A percentile compares a stretch with the other conserved stretches of the same genome.
Conservation (phyloP, 371 early-diverging fungal species). For the Capillidium heterosporum region DNA sequence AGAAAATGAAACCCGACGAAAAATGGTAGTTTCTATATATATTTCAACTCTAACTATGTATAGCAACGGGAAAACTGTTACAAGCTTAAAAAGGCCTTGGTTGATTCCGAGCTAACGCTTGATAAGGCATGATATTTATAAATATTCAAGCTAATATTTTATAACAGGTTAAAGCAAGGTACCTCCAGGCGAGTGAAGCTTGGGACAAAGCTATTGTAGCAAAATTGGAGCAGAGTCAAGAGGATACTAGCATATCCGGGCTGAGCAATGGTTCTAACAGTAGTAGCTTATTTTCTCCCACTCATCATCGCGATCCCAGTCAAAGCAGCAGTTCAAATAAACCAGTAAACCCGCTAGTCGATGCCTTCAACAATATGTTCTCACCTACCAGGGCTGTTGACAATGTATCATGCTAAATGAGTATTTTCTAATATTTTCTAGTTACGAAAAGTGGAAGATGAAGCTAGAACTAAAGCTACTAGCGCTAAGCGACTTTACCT, state of each 20-base stretch:
- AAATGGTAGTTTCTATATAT: background rate
- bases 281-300: too few relatives aligned
- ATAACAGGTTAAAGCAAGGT: background rate
- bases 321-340: background rate
- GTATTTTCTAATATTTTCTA: background rate
- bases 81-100: background rate
- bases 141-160: background rate
- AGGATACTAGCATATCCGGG: background rate
- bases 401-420: background rate
- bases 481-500: background rate
- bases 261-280: background rate
- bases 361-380: slow-evolving; percentile 5
- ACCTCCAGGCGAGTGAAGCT: background rate
- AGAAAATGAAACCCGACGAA: background rate
- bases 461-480: background rate
- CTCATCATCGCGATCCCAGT: too few relatives aligned
- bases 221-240: slow-evolving; percentile 3
- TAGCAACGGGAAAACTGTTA: background rate
- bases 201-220: background rate
- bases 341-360: background rate
- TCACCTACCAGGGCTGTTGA: background rate
- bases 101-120: background rate
- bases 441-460: slow-evolving; percentile 1
- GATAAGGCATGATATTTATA: background rate
- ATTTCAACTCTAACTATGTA: background rate